phyloP scores from a whole-genome alignment of 495 filamentous ascomycete genomes.

The Chaetomium tenue region DNA sequence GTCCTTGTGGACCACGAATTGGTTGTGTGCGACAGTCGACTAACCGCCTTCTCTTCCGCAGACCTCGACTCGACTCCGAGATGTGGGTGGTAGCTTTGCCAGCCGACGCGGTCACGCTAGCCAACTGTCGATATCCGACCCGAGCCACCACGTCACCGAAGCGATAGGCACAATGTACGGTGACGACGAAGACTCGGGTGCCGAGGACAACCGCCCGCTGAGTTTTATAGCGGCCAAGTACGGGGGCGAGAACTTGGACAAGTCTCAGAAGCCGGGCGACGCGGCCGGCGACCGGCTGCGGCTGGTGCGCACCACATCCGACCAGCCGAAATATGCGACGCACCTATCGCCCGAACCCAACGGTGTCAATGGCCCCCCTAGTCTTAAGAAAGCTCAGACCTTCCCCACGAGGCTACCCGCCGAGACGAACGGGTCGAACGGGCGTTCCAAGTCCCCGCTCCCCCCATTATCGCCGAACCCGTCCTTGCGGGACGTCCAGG shows the following conservation, averaged over 20 bases:
- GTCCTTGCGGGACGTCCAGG: conserved; percentile 54
- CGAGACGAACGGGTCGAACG: conserved; percentile 49
- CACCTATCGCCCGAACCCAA: conserved; percentile 14
- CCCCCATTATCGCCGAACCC: conserved; percentile 57
- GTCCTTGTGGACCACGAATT: conserved; percentile 33
- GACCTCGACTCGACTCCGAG: conserved; percentile 56
- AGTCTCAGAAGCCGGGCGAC: conserved; percentile 26
- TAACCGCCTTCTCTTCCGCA: conserved; percentile 33
- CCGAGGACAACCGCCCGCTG: conserved; percentile 49
- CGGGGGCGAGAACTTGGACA: conserved; percentile 40
- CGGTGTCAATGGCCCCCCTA: conserved; percentile 24
- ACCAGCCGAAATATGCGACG: conserved; percentile 31
- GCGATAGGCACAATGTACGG: conserved; percentile 96
- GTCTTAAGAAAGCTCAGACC: conserved; percentile 41
- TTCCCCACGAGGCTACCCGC: conserved; percentile 46
- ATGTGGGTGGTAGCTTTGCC: conserved; percentile 55
- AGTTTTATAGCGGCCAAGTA: conserved; percentile 47
- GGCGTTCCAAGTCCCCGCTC: conserved; percentile 46
- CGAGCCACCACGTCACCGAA: conserved; percentile 94
- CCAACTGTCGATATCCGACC: conserved; percentile 59
- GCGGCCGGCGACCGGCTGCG: conserved; percentile 39
- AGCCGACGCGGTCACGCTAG: conserved; percentile 55
- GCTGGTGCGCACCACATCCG: conserved; percentile 46
- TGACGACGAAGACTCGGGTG: conserved; percentile 52
- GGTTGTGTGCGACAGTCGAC: conserved; percentile 15